Percentiles rank a stretch among this genome's conserved stretches.
Evolutionary conservation across 371 early-diverging fungal genomes (phyloP).

Genomic region (Mortierella sp.): DNA sequence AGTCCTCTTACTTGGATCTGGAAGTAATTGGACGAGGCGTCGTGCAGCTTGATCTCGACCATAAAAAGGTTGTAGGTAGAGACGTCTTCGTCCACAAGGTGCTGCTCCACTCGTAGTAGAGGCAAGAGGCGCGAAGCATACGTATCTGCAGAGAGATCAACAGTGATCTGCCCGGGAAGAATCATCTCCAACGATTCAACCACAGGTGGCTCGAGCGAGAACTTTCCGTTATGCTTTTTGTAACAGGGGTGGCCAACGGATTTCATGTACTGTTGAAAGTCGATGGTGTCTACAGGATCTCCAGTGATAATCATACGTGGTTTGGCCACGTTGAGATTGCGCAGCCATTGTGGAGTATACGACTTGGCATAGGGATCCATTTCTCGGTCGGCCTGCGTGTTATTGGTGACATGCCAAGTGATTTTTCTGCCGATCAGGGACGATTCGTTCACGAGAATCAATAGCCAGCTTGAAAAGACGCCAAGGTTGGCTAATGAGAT

Average conservation of each 20-base stretch:
- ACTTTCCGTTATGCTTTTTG: constrained; percentile 48
- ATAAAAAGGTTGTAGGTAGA: constrained; percentile 39
- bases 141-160: constrained; percentile 43
- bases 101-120: constrained; percentile 43
- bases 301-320: constrained; percentile 42
- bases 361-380: constrained; percentile 51
- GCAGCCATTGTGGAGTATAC: constrained; percentile 32
- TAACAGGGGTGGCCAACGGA: constrained; percentile 37
- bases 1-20: constrained; percentile 50
- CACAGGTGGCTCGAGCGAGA: constrained; percentile 36
- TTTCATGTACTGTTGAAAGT: constrained; percentile 41
- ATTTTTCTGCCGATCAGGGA: constrained; percentile 44
- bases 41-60: constrained; percentile 43
- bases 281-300: constrained; percentile 38
- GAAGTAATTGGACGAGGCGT: constrained; percentile 28
- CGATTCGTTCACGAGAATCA: constrained; percentile 47
- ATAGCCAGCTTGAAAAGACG: constrained; percentile 45
- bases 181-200: constrained; percentile 44
- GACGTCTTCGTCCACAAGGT: constrained; percentile 39
- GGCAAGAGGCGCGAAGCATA: constrained; percentile 46
- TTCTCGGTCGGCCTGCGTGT: constrained; percentile 47
- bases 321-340: constrained; percentile 38
- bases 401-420: constrained; percentile 50
- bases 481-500: constrained; percentile 37
- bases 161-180: constrained; percentile 44